These are phyloP conservation scores for Lathyrus sativus DNA, from an alignment of 306 rosid species.

Conservation along the genomic window DNA sequence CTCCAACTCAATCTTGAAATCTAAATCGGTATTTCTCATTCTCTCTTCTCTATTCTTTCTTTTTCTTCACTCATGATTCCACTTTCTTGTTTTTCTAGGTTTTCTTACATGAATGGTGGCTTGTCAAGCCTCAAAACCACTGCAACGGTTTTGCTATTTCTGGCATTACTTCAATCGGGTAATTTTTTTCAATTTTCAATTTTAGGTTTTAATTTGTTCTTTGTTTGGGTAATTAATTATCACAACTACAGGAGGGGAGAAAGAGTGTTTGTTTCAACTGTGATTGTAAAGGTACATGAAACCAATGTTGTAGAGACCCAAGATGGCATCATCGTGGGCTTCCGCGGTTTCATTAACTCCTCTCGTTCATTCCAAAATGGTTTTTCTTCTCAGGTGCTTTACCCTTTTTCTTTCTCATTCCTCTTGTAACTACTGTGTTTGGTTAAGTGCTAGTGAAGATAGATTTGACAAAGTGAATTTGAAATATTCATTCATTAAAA, in stretches of 20 bases:
- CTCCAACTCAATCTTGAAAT: conserved; percentile 6
- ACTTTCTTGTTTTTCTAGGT: conserved; percentile 26
- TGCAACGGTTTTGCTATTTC: conserved; percentile 45
- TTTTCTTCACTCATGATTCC: neutral
- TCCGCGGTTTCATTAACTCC: conserved; percentile 42
- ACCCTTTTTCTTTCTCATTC: neutral
- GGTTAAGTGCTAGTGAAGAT: neutral
- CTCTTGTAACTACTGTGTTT: neutral
- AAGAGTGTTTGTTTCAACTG: conserved; percentile 33
- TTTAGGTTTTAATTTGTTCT: neutral
- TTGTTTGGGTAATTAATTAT: neutral
- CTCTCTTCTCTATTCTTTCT: neutral
- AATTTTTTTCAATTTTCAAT: neutral
- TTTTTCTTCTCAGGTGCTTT: conserved; percentile 36
- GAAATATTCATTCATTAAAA: neutral
- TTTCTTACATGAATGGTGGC: conserved; percentile 51
- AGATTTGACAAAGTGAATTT: neutral
- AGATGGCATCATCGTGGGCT: conserved; percentile 36
- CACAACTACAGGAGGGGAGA: conserved; percentile 34
- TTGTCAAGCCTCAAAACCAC: conserved; percentile 30
- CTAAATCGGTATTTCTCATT: conserved; percentile 10
- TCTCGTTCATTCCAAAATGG: conserved; percentile 41
- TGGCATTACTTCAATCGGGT: conserved; percentile 43
- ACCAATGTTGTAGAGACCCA: conserved; percentile 43
- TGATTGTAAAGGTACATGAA: conserved; percentile 43